Base-by-base conservation (phyloP, 257 asterid genomes). In the Penstemon newberryi region DNA sequence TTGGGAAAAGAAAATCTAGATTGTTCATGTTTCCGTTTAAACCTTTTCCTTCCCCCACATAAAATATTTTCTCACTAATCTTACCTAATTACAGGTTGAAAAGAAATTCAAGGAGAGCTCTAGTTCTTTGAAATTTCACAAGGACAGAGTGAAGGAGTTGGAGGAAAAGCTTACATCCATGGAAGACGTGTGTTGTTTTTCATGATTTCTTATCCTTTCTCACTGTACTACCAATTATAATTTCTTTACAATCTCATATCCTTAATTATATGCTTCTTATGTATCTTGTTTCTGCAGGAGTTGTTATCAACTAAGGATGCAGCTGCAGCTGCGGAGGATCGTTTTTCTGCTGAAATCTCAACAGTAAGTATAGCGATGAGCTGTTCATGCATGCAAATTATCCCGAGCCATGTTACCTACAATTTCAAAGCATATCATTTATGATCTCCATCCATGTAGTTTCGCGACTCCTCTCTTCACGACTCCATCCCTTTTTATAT, bases 101-200 rank as follows among this genome's bases (percentile, higher is more conserved):
- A 82, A 72, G 58, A 83, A 78, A 65, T 61, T 80, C 75, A 84
- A 75, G 77, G 96, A 87, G 75, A 84, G 77, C 68, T 73, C 80
- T 50, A 83, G 73, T 70, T 74, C 87, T 43, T 76, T 87, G 74
- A 84, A 80, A 63, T 77, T 86, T 72, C 81, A 84, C 75, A 79
- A 87, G 84, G 96, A 83, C 70, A 86, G 78, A 79, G 87, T 70
- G 40, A 75, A 65, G 65, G 97, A 90, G 83, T 74, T 91, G 86
- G 99, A 94, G 83, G 88, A 79, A 11, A 89, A 91, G 75, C 75
- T 94, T 70, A 66, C 86, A 63, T 85, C 90, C 72, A 65, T 69
- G 60, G 95, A 91, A 81, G 82, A 81, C 84, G 99, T 90, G 33
- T 36, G 79, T 68, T 60, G 11, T 42, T 70, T 57, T 78, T 45